Conservation (phyloP, 768 basidiomycete species). For the Scleroderma citrinum region DNA sequence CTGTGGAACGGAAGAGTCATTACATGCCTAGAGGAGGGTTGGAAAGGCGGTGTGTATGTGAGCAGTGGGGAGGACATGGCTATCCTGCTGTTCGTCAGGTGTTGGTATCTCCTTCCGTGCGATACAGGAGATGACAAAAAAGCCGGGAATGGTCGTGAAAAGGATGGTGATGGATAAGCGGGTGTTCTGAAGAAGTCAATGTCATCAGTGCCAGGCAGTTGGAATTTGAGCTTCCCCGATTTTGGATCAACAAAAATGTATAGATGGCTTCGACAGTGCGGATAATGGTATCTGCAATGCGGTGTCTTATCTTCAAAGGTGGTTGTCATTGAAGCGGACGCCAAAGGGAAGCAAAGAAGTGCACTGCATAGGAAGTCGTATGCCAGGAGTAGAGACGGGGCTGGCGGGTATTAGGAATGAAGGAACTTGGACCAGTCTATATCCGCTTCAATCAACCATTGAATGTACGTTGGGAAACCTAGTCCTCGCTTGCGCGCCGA, state of each 20-base stretch:
- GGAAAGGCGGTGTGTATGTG: slow-evolving; percentile 17
- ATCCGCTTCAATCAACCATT: neutral
- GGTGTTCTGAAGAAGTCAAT: neutral
- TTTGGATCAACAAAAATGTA: slow-evolving; percentile 15
- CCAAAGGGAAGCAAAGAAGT: slow-evolving; percentile 2
- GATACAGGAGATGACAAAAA: neutral
- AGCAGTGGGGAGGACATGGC: slow-evolving; percentile 20
- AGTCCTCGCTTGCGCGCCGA: slow-evolving; percentile 14
- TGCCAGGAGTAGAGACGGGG: slow-evolving; percentile 18
- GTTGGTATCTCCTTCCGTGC: slow-evolving; percentile 1
- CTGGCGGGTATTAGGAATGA: slow-evolving; percentile 14
- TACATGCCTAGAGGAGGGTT: slow-evolving; percentile 4
- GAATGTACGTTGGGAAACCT: neutral
- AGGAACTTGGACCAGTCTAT: slow-evolving; percentile 19
- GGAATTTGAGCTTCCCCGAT: neutral
- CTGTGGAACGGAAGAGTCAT: no score
- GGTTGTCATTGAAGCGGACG: slow-evolving; percentile 2
- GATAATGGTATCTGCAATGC: slow-evolving; percentile 15
- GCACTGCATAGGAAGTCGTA: slow-evolving; percentile 17
- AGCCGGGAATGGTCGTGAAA: no score
- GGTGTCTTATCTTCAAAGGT: slow-evolving; percentile 1
- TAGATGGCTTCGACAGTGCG: slow-evolving; percentile 14
- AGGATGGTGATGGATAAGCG: neutral
- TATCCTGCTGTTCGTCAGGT: slow-evolving; percentile 14
- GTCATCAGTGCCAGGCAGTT: no score